Base-by-base conservation (phyloP, 2,329 filamentous ascomycete genomes). In the Penicillium sp. region DNA sequence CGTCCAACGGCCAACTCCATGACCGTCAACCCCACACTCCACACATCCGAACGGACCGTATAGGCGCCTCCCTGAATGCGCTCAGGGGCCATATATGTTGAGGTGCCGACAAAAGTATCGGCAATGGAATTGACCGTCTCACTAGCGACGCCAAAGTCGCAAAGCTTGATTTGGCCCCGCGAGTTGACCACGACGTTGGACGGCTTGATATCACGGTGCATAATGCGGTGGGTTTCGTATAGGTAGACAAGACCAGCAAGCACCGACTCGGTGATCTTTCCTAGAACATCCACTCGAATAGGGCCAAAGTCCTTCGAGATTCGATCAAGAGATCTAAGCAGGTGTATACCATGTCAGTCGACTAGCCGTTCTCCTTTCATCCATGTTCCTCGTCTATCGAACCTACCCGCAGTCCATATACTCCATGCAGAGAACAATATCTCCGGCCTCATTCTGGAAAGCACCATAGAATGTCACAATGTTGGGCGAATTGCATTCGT, bases 391-490 rank as follows among this genome's bases (percentile, higher is more conserved):
- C 25, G 50, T 15, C 20, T 11, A 48, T 10, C 45, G n/a, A 31
- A 81, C 91, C 78, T 84, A 98, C 95, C 95, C 95, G 75, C 94
- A 92, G 78, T 99, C 95, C 92, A 96, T 96, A 75, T 99, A 98
- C 77, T 99, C 95, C 95, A 99, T 99, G 77, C 95, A 99, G 89
- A 99, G 94, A 69, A 98, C 96, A 60, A 99, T 96, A 79, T 99
- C 95, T 73, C 96, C 94, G 63, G 92, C 92, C 73, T 96, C 91
- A 74, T 96, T 98, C 72, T 98, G 86, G 74, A 98, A 99, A 39
- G 95, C 95, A 61, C 95, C 95, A 73, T 98, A 98, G 78, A 97
- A 99, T 56, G 90, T 96, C 61, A 99, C 95, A 71, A 99, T 98
- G 76, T 96, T 93, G 62, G 95, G 91, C 22, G 91, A 97, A 73